These are phyloP conservation scores for Neofusicoccum parvum DNA, from an alignment of 2,329 filamentous ascomycete genomes.

Conservation along the genomic window DNA sequence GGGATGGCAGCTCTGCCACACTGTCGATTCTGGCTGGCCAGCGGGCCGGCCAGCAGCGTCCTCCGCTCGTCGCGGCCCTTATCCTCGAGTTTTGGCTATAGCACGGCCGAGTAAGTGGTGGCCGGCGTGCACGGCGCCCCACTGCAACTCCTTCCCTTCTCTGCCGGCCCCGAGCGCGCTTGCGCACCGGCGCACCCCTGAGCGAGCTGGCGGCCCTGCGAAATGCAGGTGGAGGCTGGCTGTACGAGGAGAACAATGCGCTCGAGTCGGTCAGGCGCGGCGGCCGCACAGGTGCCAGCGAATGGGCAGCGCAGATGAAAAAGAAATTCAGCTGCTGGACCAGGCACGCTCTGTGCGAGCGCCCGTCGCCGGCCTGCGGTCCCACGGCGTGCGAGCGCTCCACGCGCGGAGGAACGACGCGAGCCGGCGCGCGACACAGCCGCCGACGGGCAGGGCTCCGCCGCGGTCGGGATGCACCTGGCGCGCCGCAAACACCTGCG, in stretches of 20 bases:
- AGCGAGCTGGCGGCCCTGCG: not conserved
- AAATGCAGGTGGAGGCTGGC: not conserved
- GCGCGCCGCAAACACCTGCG: not conserved
- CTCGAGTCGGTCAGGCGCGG: not conserved
- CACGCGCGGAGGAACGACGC: not conserved
- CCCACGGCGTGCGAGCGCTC: not conserved
- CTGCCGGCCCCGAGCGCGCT: not conserved
- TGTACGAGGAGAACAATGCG: conserved; percentile 13
- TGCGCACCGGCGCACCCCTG: not conserved
- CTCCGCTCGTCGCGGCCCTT: not conserved
- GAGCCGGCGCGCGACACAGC: not conserved
- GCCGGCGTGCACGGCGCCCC: not conserved
- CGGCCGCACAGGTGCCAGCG: conserved; percentile 3
- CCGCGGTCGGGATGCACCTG: not conserved
- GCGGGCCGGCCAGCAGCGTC: not conserved
- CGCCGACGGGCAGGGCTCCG: not conserved
- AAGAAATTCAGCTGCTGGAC: conserved; percentile 3
- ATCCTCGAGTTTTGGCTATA: not conserved
- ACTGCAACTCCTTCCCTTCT: not conserved
- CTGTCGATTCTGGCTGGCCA: too few relatives aligned
- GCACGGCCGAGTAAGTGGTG: not conserved
- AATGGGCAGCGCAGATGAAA: conserved; percentile 1
- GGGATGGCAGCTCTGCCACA: not conserved
- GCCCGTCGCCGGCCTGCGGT: not conserved
- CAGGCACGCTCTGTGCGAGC: not conserved